Evolutionary conservation across 129 eudicot genomes (phyloP).

Genomic region (Flaveria bidentis): DNA sequence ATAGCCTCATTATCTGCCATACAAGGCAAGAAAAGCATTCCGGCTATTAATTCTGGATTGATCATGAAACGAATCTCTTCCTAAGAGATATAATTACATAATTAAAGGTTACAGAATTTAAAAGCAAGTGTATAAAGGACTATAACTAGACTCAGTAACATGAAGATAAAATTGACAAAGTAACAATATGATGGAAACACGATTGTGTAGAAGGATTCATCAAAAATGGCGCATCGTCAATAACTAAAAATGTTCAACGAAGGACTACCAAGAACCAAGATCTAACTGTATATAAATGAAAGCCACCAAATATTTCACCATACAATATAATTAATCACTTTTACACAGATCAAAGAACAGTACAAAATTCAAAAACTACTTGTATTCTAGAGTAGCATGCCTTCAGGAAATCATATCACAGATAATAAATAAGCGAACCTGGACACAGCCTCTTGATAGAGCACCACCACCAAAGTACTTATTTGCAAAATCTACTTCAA

Average conservation of each 20-base stretch:
- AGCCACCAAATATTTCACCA: constrained; percentile 4
- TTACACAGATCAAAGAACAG: not conserved
- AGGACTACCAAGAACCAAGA: constrained; percentile 7
- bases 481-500: constrained; percentile 96
- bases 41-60: constrained; percentile 87
- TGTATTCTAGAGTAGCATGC: constrained; percentile 4
- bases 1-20: constrained; percentile 96
- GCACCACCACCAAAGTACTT: constrained; percentile 89
- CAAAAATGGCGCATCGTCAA: not conserved
- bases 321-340: not conserved
- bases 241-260: not conserved
- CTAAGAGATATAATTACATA: constrained; percentile 34
- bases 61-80: constrained; percentile 98
- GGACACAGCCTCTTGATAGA: constrained; percentile 81
- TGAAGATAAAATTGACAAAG: constrained; percentile 19
- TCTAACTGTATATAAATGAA: not conserved
- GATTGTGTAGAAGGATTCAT: constrained; percentile 1
- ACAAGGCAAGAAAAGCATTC: constrained; percentile 90
- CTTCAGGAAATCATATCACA: constrained; percentile 1
- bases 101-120: constrained; percentile 1
- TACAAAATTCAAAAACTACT: not conserved
- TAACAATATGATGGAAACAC: not conserved
- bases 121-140: not conserved
- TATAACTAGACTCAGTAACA: constrained; percentile 16
- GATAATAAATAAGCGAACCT: constrained; percentile 44